A percentile compares a stretch with the other conserved stretches of the same genome.
phyloP scores from a whole-genome alignment of 2,329 filamentous ascomycete species.

The Exophiala aquamarina region DNA sequence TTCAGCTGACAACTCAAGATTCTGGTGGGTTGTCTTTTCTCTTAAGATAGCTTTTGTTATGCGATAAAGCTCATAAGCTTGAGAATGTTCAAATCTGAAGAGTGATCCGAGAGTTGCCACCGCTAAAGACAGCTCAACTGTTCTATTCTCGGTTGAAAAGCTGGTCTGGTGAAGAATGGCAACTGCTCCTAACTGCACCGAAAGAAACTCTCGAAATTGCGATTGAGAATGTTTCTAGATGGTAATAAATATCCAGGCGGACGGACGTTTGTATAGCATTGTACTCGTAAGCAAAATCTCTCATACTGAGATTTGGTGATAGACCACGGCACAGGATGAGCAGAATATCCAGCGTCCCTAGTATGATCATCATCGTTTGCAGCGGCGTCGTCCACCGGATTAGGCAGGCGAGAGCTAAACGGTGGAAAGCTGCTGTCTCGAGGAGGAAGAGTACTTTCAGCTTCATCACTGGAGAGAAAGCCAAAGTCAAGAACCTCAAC shows the following conservation, averaged over 20 bases:
- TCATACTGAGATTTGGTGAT: slow-evolving; percentile 9
- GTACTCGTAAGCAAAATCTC: slow-evolving; percentile 4
- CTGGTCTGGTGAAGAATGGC: slow-evolving; percentile 68
- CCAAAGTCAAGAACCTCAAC: slow-evolving; percentile 58
- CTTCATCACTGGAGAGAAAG: slow-evolving; percentile 54
- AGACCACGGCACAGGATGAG: slow-evolving; percentile 6
- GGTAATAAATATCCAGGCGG: slow-evolving; percentile 60
- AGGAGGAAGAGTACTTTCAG: neutral
- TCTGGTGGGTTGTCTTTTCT: slow-evolving; percentile 48
- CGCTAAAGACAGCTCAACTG: slow-evolving; percentile 66
- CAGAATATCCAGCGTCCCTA: neutral
- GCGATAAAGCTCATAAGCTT: slow-evolving; percentile 47
- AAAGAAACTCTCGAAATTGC: slow-evolving; percentile 70
- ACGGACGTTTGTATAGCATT: slow-evolving; percentile 1
- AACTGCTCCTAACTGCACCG: slow-evolving; percentile 64
- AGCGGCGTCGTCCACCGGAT: neutral
- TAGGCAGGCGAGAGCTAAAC: slow-evolving; percentile 10
- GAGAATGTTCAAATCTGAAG: slow-evolving; percentile 49
- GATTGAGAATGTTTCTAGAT: slow-evolving; percentile 65
- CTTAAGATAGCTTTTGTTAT: slow-evolving; percentile 62
- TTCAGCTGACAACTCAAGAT: slow-evolving; percentile 1
- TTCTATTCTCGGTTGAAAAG: slow-evolving; percentile 62
- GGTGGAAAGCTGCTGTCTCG: slow-evolving; percentile 5
- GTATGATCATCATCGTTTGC: slow-evolving; percentile 6
- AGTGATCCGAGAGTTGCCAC: slow-evolving; percentile 61